phyloP scores from a whole-genome alignment of 768 basidiomycete genomes.

The Leccinum obscurum region DNA sequence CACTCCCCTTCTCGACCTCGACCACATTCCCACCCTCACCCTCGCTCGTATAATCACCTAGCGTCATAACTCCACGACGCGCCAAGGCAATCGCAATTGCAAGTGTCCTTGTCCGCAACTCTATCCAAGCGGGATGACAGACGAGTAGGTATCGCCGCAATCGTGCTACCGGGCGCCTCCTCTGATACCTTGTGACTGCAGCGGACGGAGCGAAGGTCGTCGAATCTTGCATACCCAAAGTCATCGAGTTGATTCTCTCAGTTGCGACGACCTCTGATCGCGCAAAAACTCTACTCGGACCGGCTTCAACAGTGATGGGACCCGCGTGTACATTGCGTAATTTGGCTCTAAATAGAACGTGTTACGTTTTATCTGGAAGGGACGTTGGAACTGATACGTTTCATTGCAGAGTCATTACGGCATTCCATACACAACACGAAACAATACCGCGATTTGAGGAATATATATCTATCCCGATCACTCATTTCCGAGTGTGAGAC shows the following conservation, averaged over 20 bases:
- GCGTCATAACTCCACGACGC: too few relatives aligned
- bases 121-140: neutral
- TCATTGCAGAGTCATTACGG: neutral
- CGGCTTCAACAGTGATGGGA: slow-evolving; percentile 25
- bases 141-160: slow-evolving; percentile 13
- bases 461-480: neutral
- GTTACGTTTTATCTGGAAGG: neutral
- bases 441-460: neutral
- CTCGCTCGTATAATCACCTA: too few relatives aligned
- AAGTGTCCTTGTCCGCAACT: too few relatives aligned
- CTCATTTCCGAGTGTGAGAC: neutral
- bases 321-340: slow-evolving; percentile 26
- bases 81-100: too few relatives aligned
- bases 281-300: neutral
- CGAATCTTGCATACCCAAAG: neutral
- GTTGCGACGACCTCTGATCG: neutral
- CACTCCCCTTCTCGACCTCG: too few relatives aligned
- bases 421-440: neutral
- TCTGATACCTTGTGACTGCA: neutral
- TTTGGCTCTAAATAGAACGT: slow-evolving; percentile 20
- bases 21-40: too few relatives aligned
- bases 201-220: neutral
- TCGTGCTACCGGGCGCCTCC: neutral
- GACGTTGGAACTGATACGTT: neutral
- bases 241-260: neutral